Base-by-base conservation (phyloP, 2,329 filamentous ascomycete genomes). In the Hypoxylon sp. region DNA sequence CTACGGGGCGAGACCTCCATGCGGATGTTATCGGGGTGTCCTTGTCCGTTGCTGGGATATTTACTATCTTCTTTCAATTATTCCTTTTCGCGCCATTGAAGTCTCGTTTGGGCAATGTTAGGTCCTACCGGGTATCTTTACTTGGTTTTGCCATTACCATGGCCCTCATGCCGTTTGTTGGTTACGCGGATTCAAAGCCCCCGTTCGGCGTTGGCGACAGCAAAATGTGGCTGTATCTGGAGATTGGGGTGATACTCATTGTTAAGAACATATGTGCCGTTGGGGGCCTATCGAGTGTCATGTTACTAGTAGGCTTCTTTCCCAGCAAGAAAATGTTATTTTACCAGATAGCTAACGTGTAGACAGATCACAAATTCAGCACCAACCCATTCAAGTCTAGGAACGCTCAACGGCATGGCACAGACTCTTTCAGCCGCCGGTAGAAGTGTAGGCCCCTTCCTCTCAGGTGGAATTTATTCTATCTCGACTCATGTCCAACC, bases 361-460 rank as follows among this genome's bases (percentile, higher is more conserved):
- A 30, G 59, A 28, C 21, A 72, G 92, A 94, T 99, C 72, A 98
- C 94, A 38, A 99, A 99, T 75, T 97, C 93, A 0, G 93, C 94
- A 0, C 93, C 94, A 0, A 93, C 94, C 6, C 88, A 95, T 78
- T 90, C 91, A 4, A 94, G 93, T 0, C 86, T 99, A 0, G 96
- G 96, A 2, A 94, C 93, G 0, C 85, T 99, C 25, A 98, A 99
- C 75, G 96, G 96, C 9, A 87, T 98, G 32, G 96, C 96, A 0
- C 96, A 99, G 79, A 97, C 94, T 0, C 88, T 99, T 0, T 97
- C 93, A 0, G 96, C 96, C 0, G 93, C 93, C 0, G 96, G 96
- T 7, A 90, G 96, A 65, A 94, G 94, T 46, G 87, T 93, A 0
- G 96, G 96, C 0, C 96, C 96, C 0, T 94, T 98, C 71, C 83